phyloP scores from a whole-genome alignment of 2,329 filamentous ascomycete genomes.

The Rhinocladiella mackenziei region DNA sequence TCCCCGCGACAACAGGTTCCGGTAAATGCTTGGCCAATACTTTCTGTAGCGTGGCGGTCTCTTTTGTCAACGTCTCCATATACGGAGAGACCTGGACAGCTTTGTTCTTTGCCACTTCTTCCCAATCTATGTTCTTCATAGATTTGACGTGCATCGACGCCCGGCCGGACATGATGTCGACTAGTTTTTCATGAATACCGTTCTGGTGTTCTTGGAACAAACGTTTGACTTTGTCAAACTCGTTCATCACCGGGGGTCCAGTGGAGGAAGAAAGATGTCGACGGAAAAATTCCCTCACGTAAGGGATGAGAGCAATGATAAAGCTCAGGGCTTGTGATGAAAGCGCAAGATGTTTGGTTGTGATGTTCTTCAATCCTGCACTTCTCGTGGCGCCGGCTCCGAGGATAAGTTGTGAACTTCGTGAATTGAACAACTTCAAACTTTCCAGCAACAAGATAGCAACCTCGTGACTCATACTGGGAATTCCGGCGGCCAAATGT shows the following conservation, averaged over 20 bases:
- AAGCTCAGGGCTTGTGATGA: conserved; percentile 87
- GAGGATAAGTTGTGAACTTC: conserved; percentile 92
- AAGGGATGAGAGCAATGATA: conserved; percentile 78
- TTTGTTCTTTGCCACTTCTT: conserved; percentile 45
- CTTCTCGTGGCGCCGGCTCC: conserved; percentile 86
- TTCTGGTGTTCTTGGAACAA: conserved; percentile 84
- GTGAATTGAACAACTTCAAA: conserved; percentile 89
- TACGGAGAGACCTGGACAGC: conserved; percentile 58
- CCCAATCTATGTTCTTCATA: conserved; percentile 73
- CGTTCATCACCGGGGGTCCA: conserved; percentile 60
- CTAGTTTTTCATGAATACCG: conserved; percentile 85
- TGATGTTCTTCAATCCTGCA: conserved; percentile 92
- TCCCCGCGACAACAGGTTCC: conserved; percentile 70
- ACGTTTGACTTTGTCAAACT: conserved; percentile 83
- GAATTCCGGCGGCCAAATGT: conserved; percentile 76
- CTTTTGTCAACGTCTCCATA: conserved; percentile 82
- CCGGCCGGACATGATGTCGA: conserved; percentile 83
- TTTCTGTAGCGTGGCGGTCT: conserved; percentile 78
- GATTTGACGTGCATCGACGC: conserved; percentile 69
- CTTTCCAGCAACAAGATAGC: conserved; percentile 73
- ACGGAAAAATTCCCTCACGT: conserved; percentile 85
- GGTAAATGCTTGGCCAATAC: conserved; percentile 78
- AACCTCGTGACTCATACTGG: conserved; percentile 82
- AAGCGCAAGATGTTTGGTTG: conserved; percentile 87
- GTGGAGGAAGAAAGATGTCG: conserved; percentile 58